These are phyloP conservation scores for Penicillium canariense DNA, from an alignment of 495 filamentous ascomycete genomes.

Conservation along the genomic window DNA sequence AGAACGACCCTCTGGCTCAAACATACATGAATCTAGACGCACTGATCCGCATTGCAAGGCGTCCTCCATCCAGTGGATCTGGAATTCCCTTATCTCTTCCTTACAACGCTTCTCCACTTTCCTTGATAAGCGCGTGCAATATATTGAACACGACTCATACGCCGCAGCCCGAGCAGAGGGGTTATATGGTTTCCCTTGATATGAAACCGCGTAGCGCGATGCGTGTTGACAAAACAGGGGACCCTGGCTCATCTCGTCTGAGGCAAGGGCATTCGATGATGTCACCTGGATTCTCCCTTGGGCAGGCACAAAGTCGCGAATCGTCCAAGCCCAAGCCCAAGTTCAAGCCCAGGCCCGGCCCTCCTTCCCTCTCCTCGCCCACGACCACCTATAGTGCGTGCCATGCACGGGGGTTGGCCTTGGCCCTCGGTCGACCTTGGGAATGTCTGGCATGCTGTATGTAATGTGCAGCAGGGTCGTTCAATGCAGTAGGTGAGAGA, in stretches of 20 bases:
- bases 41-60: constrained; percentile 6
- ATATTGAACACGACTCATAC: constrained; percentile 19
- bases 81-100: not conserved
- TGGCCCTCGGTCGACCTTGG: not conserved
- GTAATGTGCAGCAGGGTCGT: constrained; percentile 9
- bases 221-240: constrained; percentile 13
- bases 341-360: not conserved
- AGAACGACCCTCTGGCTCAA: not conserved
- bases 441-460: constrained; percentile 13
- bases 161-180: not conserved
- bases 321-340: not conserved
- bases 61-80: too few species aligned
- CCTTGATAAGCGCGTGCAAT: constrained; percentile 1
- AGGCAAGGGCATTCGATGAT: constrained; percentile 23
- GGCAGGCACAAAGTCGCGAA: not conserved
- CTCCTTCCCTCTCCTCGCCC: not conserved
- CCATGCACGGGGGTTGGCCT: constrained; percentile 4
- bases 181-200: not conserved
- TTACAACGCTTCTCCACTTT: not conserved
- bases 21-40: constrained; percentile 4
- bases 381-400: constrained; percentile 5
- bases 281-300: constrained; percentile 15
- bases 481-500: constrained; percentile 2
- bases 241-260: constrained; percentile 7
- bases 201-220: constrained; percentile 19